A percentile compares a stretch with the other conserved stretches of the same genome.
These are phyloP conservation scores for Aspergillus heteromorphus DNA, from an alignment of 495 filamentous ascomycete genomes.

Conservation along the genomic window DNA sequence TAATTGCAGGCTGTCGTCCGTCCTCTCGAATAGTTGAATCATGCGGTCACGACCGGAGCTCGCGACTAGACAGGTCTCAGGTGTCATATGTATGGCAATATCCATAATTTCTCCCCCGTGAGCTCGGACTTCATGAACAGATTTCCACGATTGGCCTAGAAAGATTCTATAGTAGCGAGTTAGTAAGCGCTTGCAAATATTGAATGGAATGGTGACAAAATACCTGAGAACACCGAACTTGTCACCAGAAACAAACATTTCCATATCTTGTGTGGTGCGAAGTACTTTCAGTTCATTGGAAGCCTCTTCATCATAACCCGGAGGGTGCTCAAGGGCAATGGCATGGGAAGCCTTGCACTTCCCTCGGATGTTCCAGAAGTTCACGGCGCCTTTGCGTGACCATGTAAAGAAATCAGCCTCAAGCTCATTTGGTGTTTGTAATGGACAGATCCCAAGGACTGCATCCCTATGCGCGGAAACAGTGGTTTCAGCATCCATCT, in stretches of 20 bases:
- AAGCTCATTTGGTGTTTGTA: conserved; percentile 50
- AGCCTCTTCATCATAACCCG: conserved; percentile 50
- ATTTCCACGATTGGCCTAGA: conserved; percentile 42
- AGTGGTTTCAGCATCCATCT: conserved; percentile 22
- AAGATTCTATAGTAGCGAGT: conserved; percentile 32
- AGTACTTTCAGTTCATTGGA: conserved; percentile 74
- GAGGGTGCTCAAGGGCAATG: conserved; percentile 62
- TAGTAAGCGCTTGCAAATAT: conserved; percentile 7
- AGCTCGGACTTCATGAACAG: conserved; percentile 65
- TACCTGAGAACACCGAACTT: conserved; percentile 76
- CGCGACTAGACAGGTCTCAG: conserved; percentile 53
- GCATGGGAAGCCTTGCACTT: conserved; percentile 55
- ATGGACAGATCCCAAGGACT: conserved; percentile 65
- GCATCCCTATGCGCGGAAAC: conserved; percentile 71
- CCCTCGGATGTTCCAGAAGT: conserved; percentile 77
- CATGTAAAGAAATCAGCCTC: conserved; percentile 79
- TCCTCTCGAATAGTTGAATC: conserved; percentile 74
- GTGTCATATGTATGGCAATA: conserved; percentile 53
- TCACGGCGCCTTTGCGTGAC: conserved; percentile 69
- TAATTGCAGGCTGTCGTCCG: conserved; percentile 48
- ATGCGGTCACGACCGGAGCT: conserved; percentile 84
- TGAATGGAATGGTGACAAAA: conserved; percentile 9
- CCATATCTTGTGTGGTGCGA: conserved; percentile 51
- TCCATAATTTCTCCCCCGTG: conserved; percentile 83
- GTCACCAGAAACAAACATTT: conserved; percentile 74